Conservation (phyloP, 2,329 filamentous ascomycete species). For the Bipolaris oryzae region DNA sequence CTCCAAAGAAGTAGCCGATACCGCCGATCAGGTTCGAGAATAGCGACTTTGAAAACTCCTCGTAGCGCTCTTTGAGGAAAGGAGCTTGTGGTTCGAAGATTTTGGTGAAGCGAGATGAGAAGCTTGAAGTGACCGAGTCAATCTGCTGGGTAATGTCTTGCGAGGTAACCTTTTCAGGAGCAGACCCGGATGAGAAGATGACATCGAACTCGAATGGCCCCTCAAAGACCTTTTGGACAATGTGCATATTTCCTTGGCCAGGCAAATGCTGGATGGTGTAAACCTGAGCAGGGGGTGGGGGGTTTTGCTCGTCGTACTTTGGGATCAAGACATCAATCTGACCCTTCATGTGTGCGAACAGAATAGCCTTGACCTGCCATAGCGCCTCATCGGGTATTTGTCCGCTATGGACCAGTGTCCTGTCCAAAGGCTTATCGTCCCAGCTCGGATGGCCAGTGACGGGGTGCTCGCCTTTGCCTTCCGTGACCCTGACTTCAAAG, state of each 20-base stretch:
- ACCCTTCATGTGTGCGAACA: constrained; percentile 69
- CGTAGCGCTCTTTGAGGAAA: constrained; percentile 74
- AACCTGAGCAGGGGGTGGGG: constrained; percentile 82
- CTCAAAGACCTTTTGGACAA: constrained; percentile 90
- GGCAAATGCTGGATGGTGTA: constrained; percentile 78
- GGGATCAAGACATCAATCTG: constrained; percentile 65
- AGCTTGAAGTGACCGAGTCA: constrained; percentile 67
- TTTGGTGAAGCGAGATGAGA: constrained; percentile 74
- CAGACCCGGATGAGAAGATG: constrained; percentile 81
- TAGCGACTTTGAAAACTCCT: constrained; percentile 82
- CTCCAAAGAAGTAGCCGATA: constrained; percentile 92
- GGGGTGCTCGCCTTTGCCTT: constrained; percentile 68
- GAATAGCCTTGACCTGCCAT: constrained; percentile 80
- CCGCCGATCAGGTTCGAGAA: constrained; percentile 94
- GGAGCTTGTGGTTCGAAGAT: constrained; percentile 77
- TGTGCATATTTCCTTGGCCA: constrained; percentile 77
- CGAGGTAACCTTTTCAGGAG: constrained; percentile 58
- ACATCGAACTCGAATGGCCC: constrained; percentile 92
- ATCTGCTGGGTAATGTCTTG: constrained; percentile 75
- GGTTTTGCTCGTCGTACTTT: constrained; percentile 64
- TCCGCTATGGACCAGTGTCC: constrained; percentile 76
- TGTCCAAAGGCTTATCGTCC: constrained; percentile 72
- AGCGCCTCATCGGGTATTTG: constrained; percentile 68
- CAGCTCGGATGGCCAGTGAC: constrained; percentile 66
- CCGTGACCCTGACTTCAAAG: constrained; percentile 78